Percentiles rank a stretch among this genome's conserved stretches.
These are phyloP conservation scores for Agrocybe praecox DNA, from an alignment of 768 basidiomycete genomes.

Conservation along the genomic window DNA sequence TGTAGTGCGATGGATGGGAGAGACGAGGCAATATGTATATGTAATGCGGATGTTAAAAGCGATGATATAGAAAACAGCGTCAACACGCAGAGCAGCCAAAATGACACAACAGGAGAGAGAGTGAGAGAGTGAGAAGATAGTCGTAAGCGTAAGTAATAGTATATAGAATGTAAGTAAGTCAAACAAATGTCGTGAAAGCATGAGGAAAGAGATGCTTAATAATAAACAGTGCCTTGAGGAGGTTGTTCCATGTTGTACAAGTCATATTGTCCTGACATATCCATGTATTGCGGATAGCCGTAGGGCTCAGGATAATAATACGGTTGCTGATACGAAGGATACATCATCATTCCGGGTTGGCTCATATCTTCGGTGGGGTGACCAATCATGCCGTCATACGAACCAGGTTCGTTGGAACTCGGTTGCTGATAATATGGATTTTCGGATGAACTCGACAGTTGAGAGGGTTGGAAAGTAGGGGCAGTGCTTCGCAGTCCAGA, in stretches of 20 bases:
- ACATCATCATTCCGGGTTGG: constrained; percentile 46
- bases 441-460: constrained; percentile 20
- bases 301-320: constrained; percentile 79
- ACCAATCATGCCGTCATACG: constrained; percentile 28
- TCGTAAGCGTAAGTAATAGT: constrained; percentile 22
- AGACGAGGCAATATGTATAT: constrained; percentile 20
- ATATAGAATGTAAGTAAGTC: constrained; percentile 25
- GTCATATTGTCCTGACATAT: constrained; percentile 70
- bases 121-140: constrained; percentile 18
- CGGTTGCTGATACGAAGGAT: constrained; percentile 59
- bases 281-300: constrained; percentile 67
- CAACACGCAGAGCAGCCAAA: constrained; percentile 22
- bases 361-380: constrained; percentile 23
- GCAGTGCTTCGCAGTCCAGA: constrained; percentile 54
- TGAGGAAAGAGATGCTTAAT: constrained; percentile 41
- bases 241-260: constrained; percentile 59
- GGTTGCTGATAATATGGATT: constrained; percentile 27
- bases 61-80: constrained; percentile 22
- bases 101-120: constrained; percentile 12
- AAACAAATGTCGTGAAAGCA: constrained; percentile 21
- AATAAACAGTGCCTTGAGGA: constrained; percentile 59
- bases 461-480: constrained; percentile 50
- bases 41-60: constrained; percentile 24
- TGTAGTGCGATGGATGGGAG: constrained; percentile 18
- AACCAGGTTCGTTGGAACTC: constrained; percentile 24